Percentiles rank a stretch among this genome's conserved stretches.
These are phyloP conservation scores for Sordariomycetes sp. DNA, from an alignment of 2,329 filamentous ascomycete species.

Conservation along the genomic window DNA sequence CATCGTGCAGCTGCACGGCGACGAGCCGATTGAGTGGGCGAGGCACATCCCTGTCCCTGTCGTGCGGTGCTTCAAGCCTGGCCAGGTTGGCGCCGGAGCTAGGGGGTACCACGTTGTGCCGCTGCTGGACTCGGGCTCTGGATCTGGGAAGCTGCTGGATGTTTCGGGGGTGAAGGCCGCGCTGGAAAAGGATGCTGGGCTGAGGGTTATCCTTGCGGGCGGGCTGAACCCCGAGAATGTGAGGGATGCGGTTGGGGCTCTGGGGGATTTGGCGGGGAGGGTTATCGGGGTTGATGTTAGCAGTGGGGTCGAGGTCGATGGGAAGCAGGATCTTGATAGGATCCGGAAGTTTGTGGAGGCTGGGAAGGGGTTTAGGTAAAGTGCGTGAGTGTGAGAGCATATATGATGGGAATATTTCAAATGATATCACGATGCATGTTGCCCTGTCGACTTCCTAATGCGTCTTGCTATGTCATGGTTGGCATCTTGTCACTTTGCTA, in stretches of 20 bases:
- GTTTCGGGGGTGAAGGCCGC: conserved; percentile 52
- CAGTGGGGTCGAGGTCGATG: conserved; percentile 80
- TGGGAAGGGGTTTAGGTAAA: conserved; percentile 47
- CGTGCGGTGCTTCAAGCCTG: conserved; percentile 71
- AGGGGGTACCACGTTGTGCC: conserved; percentile 76
- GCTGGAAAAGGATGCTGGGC: conserved; percentile 53
- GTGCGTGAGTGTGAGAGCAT: background rate
- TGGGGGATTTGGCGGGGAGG: conserved; percentile 46
- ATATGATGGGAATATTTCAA: background rate
- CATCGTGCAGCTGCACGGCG: conserved; percentile 83
- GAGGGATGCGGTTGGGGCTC: conserved; percentile 43
- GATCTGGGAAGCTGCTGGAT: conserved; percentile 70
- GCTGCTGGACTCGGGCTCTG: conserved; percentile 75
- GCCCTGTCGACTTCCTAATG: background rate
- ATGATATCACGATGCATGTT: background rate
- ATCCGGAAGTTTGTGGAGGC: conserved; percentile 70
- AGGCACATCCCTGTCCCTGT: conserved; percentile 83
- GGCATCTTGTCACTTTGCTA: too few species aligned
- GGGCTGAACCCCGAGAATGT: conserved; percentile 77
- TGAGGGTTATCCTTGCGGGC: conserved; percentile 72
- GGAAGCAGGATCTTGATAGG: conserved; percentile 66
- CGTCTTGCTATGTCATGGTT: background rate
- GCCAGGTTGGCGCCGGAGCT: conserved; percentile 54
- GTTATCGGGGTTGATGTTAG: conserved; percentile 85
- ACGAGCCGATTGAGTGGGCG: conserved; percentile 88